Base-by-base conservation (phyloP, 2,329 filamentous ascomycete species). In the Cytospora paraplurivora region DNA sequence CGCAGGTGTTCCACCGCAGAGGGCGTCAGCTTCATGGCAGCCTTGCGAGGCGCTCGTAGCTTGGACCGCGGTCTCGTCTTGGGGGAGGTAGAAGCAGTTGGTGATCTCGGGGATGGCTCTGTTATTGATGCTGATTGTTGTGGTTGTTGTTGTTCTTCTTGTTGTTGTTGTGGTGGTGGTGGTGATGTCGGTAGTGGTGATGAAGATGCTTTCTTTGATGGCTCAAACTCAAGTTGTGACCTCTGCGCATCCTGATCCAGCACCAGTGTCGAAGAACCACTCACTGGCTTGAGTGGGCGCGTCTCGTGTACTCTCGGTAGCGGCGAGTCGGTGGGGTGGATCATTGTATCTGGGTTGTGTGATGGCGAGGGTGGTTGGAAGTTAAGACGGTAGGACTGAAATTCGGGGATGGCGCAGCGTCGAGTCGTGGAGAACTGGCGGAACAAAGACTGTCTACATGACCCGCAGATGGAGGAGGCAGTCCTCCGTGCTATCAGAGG, bases 21-120 rank as follows among this genome's bases (percentile, higher is more conserved):
- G 0, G 91, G 85, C 0, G 93, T 93, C 32, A 99, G 83, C 69
- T 86, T 92, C 81, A 99, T 94, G 1, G 94, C 92, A 0, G 95
- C 93, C 79, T 98, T 98, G 63, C 93, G 88, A 13, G 94, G 85
- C 44, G 75, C 68, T 52, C 89, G 85, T 37, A 96, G 82, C 73
- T 89, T 93, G 68, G 75, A 74, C 2, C 79, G 78, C 8, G 71
- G 70, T n/a, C 71, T 68, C 44, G 72, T 83, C 70, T 85, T 85
- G 19, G 87, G 83, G 70, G 86, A 82, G 19, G 81, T 73, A 13
- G 79, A 68, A 51, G 77, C 71, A 59, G 81, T 52, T 7, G 64
- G 21, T 12, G 56, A 54, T 15, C 53, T 51, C 8, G 54, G 11
- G 7, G 59, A 53, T 34, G 54, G 7, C 51, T 33, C 34, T 5